A percentile compares a stretch with the other conserved stretches of the same genome.
Conservation (phyloP, 306 rosid genomes). For the Prosopis cineraria region DNA sequence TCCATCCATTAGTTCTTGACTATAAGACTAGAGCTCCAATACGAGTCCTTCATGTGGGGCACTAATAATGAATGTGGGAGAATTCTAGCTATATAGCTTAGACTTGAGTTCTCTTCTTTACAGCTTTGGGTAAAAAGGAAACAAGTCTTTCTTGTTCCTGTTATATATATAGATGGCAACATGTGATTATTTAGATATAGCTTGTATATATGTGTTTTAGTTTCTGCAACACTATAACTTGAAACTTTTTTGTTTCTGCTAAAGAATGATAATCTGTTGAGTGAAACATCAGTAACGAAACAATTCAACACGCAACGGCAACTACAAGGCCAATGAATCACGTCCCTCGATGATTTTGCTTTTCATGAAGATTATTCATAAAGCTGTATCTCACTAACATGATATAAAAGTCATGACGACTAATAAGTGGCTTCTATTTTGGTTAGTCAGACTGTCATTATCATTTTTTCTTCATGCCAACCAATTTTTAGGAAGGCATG, state of each 20-base stretch:
- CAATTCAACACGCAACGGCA: slow-evolving; percentile 49
- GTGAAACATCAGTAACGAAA: slow-evolving; percentile 31
- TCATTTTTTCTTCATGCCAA: background rate
- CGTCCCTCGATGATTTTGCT: background rate
- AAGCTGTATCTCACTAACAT: slow-evolving; percentile 41
- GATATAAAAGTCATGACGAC: slow-evolving; percentile 28
- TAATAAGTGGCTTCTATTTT: slow-evolving; percentile 36
- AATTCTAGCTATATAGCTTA: slow-evolving; percentile 16
- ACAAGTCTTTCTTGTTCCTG: slow-evolving; percentile 46
- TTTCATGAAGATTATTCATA: slow-evolving; percentile 18
- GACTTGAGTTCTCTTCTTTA: slow-evolving; percentile 22
- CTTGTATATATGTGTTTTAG: background rate
- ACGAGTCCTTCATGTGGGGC: slow-evolving; percentile 33
- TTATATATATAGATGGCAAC: slow-evolving; percentile 5
- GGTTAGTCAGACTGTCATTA: slow-evolving; percentile 29
- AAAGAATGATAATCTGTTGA: background rate
- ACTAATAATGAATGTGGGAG: background rate
- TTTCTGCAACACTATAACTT: slow-evolving; percentile 28
- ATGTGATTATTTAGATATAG: background rate
- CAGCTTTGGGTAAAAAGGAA: slow-evolving; percentile 36
- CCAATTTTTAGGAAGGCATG: too few relatives aligned
- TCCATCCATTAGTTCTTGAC: slow-evolving; percentile 35
- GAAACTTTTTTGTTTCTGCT: background rate
- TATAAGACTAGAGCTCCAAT: slow-evolving; percentile 19
- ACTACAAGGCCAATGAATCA: slow-evolving; percentile 29